phyloP scores from a whole-genome alignment of 805 yeast species.

The Spathaspora hagerdaliae region DNA sequence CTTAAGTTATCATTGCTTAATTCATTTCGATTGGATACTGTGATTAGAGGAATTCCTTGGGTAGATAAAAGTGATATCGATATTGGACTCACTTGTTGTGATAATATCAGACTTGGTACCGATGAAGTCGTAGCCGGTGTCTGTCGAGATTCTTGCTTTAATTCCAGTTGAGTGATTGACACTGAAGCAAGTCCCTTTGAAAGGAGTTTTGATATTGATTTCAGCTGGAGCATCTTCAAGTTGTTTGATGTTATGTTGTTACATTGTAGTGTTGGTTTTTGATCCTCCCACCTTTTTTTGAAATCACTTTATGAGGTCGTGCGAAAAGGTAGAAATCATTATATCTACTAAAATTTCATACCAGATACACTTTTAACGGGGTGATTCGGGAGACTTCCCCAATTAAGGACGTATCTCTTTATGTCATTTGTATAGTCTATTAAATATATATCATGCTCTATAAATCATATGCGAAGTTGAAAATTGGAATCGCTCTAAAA shows the following conservation, averaged over 20 bases:
- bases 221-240: slow-evolving; percentile 31
- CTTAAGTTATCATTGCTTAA: slow-evolving; percentile 26
- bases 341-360: not conserved
- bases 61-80: slow-evolving; percentile 32
- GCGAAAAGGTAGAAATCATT: not conserved
- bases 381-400: no score
- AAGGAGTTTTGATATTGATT: slow-evolving; percentile 31
- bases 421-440: not conserved
- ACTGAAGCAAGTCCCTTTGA: slow-evolving; percentile 26
- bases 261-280: no score
- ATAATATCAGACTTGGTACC: not conserved
- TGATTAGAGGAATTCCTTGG: slow-evolving; percentile 37
- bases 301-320: no score
- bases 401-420: no score
- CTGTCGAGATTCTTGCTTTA: not conserved
- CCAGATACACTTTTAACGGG: no score
- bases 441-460: not conserved
- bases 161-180: slow-evolving; percentile 1
- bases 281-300: no score
- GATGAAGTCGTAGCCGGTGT: not conserved
- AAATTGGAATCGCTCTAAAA: no score
- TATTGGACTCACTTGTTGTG: slow-evolving; percentile 15
- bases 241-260: no score
- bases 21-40: slow-evolving; percentile 16
- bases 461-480: no score